These are phyloP conservation scores for Brasenia schreberi DNA, from an alignment of 164 flowering plant genomes.

Conservation along the genomic window DNA sequence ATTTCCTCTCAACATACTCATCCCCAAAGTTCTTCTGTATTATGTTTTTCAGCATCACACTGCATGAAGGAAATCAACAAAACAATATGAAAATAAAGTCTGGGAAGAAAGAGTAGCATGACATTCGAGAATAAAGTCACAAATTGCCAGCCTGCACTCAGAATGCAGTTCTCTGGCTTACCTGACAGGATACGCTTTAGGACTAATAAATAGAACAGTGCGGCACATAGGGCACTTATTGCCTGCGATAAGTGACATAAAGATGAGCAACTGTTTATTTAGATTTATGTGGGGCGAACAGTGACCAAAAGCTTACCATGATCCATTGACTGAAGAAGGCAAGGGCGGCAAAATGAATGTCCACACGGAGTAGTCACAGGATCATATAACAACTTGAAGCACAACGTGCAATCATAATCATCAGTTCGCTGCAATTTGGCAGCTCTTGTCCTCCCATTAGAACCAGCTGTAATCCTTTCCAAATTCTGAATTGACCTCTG, in stretches of 20 bases:
- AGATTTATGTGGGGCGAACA: not conserved
- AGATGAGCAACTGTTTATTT: not conserved
- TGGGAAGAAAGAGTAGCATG: not conserved
- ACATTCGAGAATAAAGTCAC: not conserved
- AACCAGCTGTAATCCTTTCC: constrained; percentile 24
- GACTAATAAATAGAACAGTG: constrained; percentile 73
- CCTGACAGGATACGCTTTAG: constrained; percentile 75
- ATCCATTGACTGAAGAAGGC: constrained; percentile 94
- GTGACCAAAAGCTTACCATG: constrained; percentile 31
- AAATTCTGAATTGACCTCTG: constrained; percentile 40
- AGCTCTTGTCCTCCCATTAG: constrained; percentile 20
- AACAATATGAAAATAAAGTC: not conserved
- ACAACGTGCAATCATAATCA: constrained; percentile 91
- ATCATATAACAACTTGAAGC: constrained; percentile 75
- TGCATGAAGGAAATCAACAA: constrained; percentile 16
- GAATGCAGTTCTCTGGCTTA: constrained; percentile 10
- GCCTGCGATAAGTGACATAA: constrained; percentile 24
- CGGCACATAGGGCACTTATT: constrained; percentile 96
- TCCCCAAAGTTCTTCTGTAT: constrained; percentile 85
- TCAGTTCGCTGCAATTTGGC: constrained; percentile 52
- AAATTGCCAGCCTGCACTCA: not conserved
- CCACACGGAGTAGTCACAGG: constrained; percentile 98
- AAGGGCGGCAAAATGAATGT: constrained; percentile 87
- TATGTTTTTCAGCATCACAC: constrained; percentile 89
- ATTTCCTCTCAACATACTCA: constrained; percentile 87